Evolutionary conservation across 2,329 filamentous ascomycete genomes (phyloP), one percentile per base, ranked within the genome.

Genomic region (Aspergillus japonicus): DNA sequence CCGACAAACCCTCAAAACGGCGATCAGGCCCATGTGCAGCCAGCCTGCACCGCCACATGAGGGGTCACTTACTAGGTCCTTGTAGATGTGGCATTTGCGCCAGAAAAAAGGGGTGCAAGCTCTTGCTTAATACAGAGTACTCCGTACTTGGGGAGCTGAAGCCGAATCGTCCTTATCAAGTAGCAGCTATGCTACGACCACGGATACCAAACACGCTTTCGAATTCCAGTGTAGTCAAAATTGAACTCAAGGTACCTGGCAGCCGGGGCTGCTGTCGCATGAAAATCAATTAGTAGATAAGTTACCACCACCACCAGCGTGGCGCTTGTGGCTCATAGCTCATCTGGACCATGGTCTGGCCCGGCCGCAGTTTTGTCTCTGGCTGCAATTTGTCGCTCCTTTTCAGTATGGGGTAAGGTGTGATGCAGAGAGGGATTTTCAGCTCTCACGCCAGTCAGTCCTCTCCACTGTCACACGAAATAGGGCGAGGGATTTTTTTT

Each of bases 301-400:
- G 23, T 8, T 29, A 29, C 26, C 6, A 26, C 26, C 50, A 50
- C 29, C 50, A 47, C 19, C 42, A 47, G 31, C 42, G 53, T 59
- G 59, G 50, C 59, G 42, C 56, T 50, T 16, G 56, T 62, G 59
- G 60, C 65, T 64, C 62, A 62, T 57, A 63, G 61, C 64, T 64
- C 51, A 42, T 63, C 56, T 47, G 58, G 59, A 58, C 56, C 63
- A 63, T 51, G 66, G 64, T 62, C 66, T 66, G 56, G 64, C 62
- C 63, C 59, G 29, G 56, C 16, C 44, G 49, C 60, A 66, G 55
- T 56, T 23, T 58, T 33, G n/a, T 21, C 24, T 39, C 21, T 21
- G 21, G 21, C 21, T 21, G 21, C 21, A 21, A 21, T 23, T 58
- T 33, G 24, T 26, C 5, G 2, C 29, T 47, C 39, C 19, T 24